Conservation (phyloP, 768 basidiomycete species). For the Russula vinacea region DNA sequence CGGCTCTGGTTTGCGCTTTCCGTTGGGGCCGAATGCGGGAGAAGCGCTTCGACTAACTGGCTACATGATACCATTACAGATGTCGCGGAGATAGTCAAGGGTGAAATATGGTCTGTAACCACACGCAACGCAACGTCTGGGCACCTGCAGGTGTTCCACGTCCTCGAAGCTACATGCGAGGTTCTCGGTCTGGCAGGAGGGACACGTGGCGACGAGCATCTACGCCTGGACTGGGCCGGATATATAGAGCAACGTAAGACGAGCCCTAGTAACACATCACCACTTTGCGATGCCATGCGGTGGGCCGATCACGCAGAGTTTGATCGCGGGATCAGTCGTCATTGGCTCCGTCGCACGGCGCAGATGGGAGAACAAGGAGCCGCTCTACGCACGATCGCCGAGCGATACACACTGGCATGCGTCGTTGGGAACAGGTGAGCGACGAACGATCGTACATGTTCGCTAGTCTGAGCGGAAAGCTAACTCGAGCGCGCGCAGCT, state of each 20-base stretch:
- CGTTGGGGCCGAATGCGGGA: conserved; percentile 37
- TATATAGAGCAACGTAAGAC: conserved; percentile 45
- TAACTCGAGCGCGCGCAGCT: conserved; percentile 38
- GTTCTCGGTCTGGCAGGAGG: conserved; percentile 49
- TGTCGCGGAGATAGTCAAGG: conserved; percentile 49
- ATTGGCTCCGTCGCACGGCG: conserved; percentile 53
- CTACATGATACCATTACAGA: conserved; percentile 43
- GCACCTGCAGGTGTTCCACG: conserved; percentile 44
- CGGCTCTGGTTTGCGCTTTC: conserved; percentile 63
- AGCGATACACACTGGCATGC: conserved; percentile 64
- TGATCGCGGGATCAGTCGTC: conserved; percentile 58
- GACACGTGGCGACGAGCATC: conserved; percentile 13
- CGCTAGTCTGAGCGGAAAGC: neutral
- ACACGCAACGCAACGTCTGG: conserved; percentile 27
- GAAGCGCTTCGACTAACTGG: conserved; percentile 37
- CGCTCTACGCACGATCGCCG: conserved; percentile 50
- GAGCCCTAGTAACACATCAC: conserved; percentile 6
- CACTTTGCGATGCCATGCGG: conserved; percentile 45
- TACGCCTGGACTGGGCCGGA: conserved; percentile 63
- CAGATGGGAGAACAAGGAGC: conserved; percentile 44
- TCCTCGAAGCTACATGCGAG: conserved; percentile 72
- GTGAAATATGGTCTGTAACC: conserved; percentile 60
- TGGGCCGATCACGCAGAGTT: conserved; percentile 77
- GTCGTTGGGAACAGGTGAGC: conserved; percentile 68
- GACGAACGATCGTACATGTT: neutral